Percentiles rank a stretch among this genome's conserved stretches.
phyloP scores from a whole-genome alignment of 2,329 filamentous ascomycete species.

The Magnaporthiopsis incrustans region DNA sequence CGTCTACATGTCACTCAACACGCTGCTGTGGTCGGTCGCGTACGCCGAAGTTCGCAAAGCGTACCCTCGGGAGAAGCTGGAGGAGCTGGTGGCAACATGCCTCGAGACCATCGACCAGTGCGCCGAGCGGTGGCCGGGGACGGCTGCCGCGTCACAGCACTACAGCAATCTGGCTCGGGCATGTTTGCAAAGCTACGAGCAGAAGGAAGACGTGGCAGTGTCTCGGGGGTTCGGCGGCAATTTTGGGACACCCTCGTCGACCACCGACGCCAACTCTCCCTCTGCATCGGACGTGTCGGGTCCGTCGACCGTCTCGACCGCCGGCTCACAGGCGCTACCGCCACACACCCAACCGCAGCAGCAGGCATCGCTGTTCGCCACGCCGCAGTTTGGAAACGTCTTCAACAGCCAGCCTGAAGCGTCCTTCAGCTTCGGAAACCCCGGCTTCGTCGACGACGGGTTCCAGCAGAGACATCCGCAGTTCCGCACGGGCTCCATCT shows the following conservation, averaged over 20 bases:
- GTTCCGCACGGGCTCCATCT: slow-evolving; percentile 61
- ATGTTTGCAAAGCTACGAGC: slow-evolving; percentile 81
- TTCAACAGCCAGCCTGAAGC: slow-evolving; percentile 49
- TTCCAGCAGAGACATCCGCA: slow-evolving; percentile 30
- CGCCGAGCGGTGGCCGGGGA: slow-evolving; percentile 86
- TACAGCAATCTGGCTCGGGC: slow-evolving; percentile 81
- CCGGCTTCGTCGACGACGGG: slow-evolving; percentile 15
- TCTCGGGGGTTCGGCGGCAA: slow-evolving; percentile 23
- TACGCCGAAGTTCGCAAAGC: slow-evolving; percentile 73
- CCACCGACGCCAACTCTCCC: slow-evolving; percentile 41
- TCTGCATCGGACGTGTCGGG: slow-evolving; percentile 31
- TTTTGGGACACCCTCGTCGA: slow-evolving; percentile 37
- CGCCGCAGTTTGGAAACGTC: slow-evolving; percentile 50
- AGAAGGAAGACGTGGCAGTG: slow-evolving; percentile 33
- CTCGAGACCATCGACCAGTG: slow-evolving; percentile 73
- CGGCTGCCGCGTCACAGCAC: slow-evolving; percentile 72
- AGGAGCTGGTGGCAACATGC: slow-evolving; percentile 64
- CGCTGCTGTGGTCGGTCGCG: slow-evolving; percentile 83
- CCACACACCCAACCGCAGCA: slow-evolving; percentile 12
- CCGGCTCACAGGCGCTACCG: slow-evolving; percentile 18
- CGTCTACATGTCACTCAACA: slow-evolving; percentile 87
- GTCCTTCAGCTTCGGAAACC: slow-evolving; percentile 20
- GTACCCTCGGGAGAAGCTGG: slow-evolving; percentile 67
- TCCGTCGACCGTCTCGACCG: slow-evolving; percentile 13
- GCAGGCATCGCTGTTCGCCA: slow-evolving; percentile 30